These are phyloP conservation scores for Thelephora ganbajun DNA, from an alignment of 768 basidiomycete genomes.

Conservation along the genomic window DNA sequence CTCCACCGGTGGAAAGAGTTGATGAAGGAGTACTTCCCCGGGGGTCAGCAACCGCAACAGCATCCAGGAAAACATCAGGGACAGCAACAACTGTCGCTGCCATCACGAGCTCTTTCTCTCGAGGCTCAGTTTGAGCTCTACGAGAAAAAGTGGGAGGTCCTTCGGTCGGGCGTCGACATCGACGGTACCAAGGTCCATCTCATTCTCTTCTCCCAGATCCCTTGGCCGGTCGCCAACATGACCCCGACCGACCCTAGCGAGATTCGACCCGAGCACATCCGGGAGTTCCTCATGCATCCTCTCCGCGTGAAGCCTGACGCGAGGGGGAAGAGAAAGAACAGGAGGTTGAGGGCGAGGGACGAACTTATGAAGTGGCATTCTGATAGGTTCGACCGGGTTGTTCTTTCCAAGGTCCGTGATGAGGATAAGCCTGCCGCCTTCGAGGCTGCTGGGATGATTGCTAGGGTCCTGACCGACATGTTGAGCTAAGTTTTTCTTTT, in stretches of 20 bases:
- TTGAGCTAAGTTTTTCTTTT: constrained; percentile 6
- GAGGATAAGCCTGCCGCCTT: constrained; percentile 19
- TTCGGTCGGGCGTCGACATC: constrained; percentile 1
- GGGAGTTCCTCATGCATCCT: constrained; percentile 25
- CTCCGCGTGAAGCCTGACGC: constrained; percentile 11
- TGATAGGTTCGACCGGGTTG: constrained; percentile 31
- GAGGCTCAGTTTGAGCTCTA: constrained; percentile 2
- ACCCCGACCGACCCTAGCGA: constrained; percentile 13
- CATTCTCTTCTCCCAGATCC: constrained; percentile 21
- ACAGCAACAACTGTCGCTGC: background rate
- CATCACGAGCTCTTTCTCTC: background rate
- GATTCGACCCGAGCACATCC: constrained; percentile 21
- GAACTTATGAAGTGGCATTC: constrained; percentile 43
- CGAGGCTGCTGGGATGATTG: constrained; percentile 25
- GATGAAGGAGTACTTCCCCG: too few species aligned
- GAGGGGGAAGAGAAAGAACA: constrained; percentile 15
- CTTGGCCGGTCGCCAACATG: constrained; percentile 27
- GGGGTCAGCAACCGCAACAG: background rate
- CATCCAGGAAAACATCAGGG: background rate
- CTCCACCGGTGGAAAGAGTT: background rate
- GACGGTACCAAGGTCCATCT: background rate
- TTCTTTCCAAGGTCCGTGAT: constrained; percentile 21
- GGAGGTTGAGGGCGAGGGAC: constrained; percentile 21
- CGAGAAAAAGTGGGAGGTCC: constrained; percentile 6
- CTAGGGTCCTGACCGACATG: constrained; percentile 26